Conservation (phyloP, 2,329 filamentous ascomycete species). For the Fusarium sp. region DNA sequence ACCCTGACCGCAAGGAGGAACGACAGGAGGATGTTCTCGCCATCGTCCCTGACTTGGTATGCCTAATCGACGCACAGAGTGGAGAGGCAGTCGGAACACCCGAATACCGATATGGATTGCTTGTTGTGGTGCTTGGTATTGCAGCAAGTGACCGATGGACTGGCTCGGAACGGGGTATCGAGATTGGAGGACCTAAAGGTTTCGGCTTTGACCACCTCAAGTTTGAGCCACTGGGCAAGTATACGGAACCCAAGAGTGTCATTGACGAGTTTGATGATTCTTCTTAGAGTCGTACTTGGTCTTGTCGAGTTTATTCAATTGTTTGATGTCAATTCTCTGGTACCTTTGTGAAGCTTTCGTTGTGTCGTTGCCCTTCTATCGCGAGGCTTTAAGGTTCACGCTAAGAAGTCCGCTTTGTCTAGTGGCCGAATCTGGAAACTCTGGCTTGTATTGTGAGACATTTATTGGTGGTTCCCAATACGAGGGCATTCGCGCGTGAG, state of each 20-base stretch:
- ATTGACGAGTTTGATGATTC: conserved; percentile 61
- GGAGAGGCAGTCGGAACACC: conserved; percentile 68
- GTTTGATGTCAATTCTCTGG: background rate
- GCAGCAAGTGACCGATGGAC: conserved; percentile 60
- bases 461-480: background rate
- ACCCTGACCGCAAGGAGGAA: conserved; percentile 51
- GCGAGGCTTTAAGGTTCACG: background rate
- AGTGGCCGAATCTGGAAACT: background rate
- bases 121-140: conserved; percentile 63
- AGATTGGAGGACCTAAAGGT: conserved; percentile 62
- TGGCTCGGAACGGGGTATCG: conserved; percentile 58
- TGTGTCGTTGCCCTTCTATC: background rate
- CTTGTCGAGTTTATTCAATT: background rate
- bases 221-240: conserved; percentile 62
- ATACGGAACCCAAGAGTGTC: conserved; percentile 63
- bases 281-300: background rate
- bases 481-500: background rate
- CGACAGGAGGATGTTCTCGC: conserved; percentile 59
- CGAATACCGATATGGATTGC: conserved; percentile 66
- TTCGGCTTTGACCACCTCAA: conserved; percentile 62
- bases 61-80: conserved; percentile 66
- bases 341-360: background rate
- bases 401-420: background rate
- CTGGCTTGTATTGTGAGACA: background rate
- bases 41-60: conserved; percentile 68